phyloP scores from a whole-genome alignment of 2,329 filamentous ascomycete species.

The Fusarium sp. region DNA sequence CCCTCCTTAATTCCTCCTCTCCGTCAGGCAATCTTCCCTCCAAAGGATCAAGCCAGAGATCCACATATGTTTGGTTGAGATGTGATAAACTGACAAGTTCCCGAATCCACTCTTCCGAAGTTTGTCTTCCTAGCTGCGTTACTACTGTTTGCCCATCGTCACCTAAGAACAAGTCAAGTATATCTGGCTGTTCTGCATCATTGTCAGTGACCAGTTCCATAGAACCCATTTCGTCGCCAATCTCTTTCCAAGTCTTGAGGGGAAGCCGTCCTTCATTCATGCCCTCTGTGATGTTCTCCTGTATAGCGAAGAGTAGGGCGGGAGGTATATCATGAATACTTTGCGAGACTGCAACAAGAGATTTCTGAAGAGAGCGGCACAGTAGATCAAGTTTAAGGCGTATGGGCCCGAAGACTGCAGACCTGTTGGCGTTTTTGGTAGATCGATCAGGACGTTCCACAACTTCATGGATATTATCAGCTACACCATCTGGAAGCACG shows the following conservation, averaged over 20 bases:
- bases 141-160: constrained; percentile 46
- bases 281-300: constrained; percentile 43
- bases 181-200: constrained; percentile 44
- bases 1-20: constrained; percentile 39
- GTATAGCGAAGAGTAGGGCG: constrained; percentile 44
- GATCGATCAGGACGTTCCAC: constrained; percentile 21
- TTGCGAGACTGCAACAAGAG: constrained; percentile 23
- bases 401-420: constrained; percentile 28
- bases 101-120: constrained; percentile 38
- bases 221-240: constrained; percentile 24
- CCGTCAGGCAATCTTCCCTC: constrained; percentile 40
- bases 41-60: constrained; percentile 49
- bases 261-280: constrained; percentile 42
- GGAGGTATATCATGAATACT: constrained; percentile 43
- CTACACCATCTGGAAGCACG: constrained; percentile 53
- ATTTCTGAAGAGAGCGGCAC: constrained; percentile 33
- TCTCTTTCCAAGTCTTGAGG: constrained; percentile 50
- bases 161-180: constrained; percentile 45
- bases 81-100: constrained; percentile 44
- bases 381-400: constrained; percentile 43
- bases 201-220: constrained; percentile 11
- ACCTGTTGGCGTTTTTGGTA: background rate
- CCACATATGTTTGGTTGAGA: constrained; percentile 45
- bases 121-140: constrained; percentile 46
- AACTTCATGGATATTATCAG: constrained; percentile 40